These are phyloP conservation scores for Corymbia citriodora DNA, from an alignment of 441 rosid genomes.

Conservation along the genomic window DNA sequence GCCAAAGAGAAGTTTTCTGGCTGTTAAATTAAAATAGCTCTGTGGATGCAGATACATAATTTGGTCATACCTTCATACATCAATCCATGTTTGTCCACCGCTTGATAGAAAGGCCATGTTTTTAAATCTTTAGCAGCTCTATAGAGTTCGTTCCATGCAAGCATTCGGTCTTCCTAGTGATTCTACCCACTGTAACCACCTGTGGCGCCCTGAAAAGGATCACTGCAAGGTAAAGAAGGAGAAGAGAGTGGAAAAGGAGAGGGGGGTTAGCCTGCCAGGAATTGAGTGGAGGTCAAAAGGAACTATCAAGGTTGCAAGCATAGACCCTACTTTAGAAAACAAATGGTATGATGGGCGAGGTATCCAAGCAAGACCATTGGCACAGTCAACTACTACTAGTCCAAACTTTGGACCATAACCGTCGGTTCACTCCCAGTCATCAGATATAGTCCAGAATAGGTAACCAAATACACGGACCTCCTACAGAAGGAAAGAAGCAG, in stretches of 20 bases:
- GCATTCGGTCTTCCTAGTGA: constrained; percentile 57
- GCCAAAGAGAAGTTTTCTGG: not conserved
- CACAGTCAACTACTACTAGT: constrained; percentile 85
- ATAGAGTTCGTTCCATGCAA: constrained; percentile 77
- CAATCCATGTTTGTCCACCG: constrained; percentile 53
- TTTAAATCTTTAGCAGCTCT: constrained; percentile 57
- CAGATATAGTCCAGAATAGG: constrained; percentile 93
- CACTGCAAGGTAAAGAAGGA: not conserved
- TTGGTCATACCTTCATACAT: constrained; percentile 84
- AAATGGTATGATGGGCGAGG: constrained; percentile 84
- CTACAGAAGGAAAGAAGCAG: constrained; percentile 27
- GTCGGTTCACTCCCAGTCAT: constrained; percentile 99
- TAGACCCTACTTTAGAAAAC: constrained; percentile 60
- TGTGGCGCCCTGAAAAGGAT: constrained; percentile 16
- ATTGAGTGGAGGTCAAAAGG: not conserved
- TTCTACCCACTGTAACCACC: constrained; percentile 66
- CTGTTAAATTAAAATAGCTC: not conserved
- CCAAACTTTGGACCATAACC: constrained; percentile 99
- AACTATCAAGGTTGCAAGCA: not conserved
- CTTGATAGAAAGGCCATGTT: constrained; percentile 74
- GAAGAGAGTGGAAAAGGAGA: not conserved
- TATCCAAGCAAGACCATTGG: constrained; percentile 59
- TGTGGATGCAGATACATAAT: not conserved
- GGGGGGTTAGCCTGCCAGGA: not conserved
- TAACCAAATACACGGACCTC: constrained; percentile 87